Evolutionary conservation across 345 rosid genomes (phyloP), one percentile per base, ranked within the genome.

Genomic region (Psidium guajava): DNA sequence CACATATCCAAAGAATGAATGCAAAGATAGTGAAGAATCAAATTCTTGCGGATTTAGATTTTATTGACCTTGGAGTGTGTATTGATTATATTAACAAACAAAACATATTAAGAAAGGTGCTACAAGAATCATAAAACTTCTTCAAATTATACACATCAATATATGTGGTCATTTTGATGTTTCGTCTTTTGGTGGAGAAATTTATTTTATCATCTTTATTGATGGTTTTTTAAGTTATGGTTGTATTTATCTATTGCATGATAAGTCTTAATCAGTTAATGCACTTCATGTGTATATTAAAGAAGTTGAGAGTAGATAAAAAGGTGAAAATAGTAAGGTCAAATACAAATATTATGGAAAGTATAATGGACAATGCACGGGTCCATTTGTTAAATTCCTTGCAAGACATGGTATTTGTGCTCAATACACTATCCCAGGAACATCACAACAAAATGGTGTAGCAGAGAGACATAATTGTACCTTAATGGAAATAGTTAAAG

Each of bases 1-100:
- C 74, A 84, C 21, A 64, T 84, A 73, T 84, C 56, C n/a, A 87
- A 64, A 1, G 57, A 86, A 86, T 75, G 61, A 57, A 40, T 84
- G 36, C 2, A 52, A 58, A 83, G n/a, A 58, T 85, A 11, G 59
- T 88, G 13, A 83, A 80, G 3, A 49, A 83, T 77, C 84, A 52
- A 21, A 75, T 75, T 5, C 22, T 87, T 32, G 47, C 22, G 3
- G 14, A 85, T 9, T 6, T 85, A 27, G 73, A 85, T 85, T 83
- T 82, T 77, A 56, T 6, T 14, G 53, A 85, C 57, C 1, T 82
- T 56, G 47, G 2, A 36, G 7, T 83, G 2, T 87, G 87, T 83
- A 80, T 82, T 59, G 82, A 84, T 87, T 83, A 18, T 49, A 57
- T 83, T 61, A 83, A 49, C 25, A 53, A 16, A 82, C 73, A 8